Base-by-base conservation (phyloP, 176 grass and related monocot genomes). In the Puccinellia tenuiflora region DNA sequence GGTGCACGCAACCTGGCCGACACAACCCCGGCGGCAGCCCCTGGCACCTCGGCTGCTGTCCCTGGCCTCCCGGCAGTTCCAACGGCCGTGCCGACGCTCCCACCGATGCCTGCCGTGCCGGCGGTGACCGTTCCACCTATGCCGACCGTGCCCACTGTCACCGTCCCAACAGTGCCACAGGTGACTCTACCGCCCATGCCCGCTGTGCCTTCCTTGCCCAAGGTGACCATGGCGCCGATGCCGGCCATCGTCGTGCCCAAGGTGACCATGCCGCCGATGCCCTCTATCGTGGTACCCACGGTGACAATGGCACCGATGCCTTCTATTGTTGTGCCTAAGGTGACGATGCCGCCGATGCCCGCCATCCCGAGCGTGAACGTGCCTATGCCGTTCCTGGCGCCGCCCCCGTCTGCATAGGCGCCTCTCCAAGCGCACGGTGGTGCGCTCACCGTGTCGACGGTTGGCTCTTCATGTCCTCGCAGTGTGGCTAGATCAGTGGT, bases 341-440 rank as follows among this genome's bases (percentile, higher is more conserved):
- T 62, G 45, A 18, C 20, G 18, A 16, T 74, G 26, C 52, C 52
- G 13, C 84, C 76, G 14, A 72, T 86, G 46, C 84, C 76, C 0
- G 38, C 59, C 46, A 56, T 67, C 79, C 78, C 88, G 15, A 24
- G 9, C 40, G 74, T 71, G 5, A 83, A 54, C 40, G 64, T 73
- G 22, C 78, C 88, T 2, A 29, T 82, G 76, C 72, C 83, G 3
- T 65, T 82, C 78, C 40, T 73, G 33, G 72, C 64, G 14, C 73
- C 73, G 22, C 65, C 84, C 14, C 83, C 84, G 1, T 81, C 84
- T 10, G 65, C 35, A 1, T 81, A 85, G 62, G 9, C 18, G 30
- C 53, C 9, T 43, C 40, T 2, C 9, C 40, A 12, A 2, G 1
- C 40, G 2, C 45, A 11, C 55, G 55, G 55, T 18, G 25, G 56